Percentiles rank a stretch among this genome's conserved stretches.
Evolutionary conservation across 2,329 filamentous ascomycete species (phyloP).

Genomic region (Stagonosporopsis chrysanthemi): DNA sequence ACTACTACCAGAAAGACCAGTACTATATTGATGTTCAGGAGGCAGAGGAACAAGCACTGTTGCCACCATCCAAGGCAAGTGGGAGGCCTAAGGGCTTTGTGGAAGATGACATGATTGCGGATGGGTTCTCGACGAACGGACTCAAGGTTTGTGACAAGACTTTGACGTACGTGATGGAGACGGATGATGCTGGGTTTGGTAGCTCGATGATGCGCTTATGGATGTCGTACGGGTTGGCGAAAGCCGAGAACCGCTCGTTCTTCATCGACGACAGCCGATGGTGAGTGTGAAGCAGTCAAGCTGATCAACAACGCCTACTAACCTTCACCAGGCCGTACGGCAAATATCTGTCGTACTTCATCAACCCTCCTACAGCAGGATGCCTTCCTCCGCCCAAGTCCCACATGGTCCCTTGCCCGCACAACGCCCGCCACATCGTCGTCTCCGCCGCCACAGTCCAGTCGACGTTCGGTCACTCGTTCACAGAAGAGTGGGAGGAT

Average conservation of each 20-base stretch:
- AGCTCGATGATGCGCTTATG: conserved; percentile 79
- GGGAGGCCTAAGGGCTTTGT: conserved; percentile 49
- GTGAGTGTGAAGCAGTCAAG: conserved; percentile 41
- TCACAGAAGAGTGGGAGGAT: conserved; percentile 63
- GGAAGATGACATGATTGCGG: conserved; percentile 45
- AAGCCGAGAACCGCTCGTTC: conserved; percentile 76
- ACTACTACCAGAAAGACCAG: conserved; percentile 69
- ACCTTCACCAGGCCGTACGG: conserved; percentile 70
- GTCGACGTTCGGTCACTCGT: conserved; percentile 68
- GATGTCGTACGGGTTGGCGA: conserved; percentile 82
- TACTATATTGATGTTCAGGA: conserved; percentile 79
- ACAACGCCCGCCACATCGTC: conserved; percentile 75
- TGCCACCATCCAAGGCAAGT: conserved; percentile 58
- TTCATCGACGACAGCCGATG: conserved; percentile 87
- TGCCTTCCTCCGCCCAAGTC: conserved; percentile 77
- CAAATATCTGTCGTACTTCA: conserved; percentile 75
- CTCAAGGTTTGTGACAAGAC: conserved; percentile 70
- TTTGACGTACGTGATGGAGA: conserved; percentile 80
- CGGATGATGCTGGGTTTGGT: conserved; percentile 77
- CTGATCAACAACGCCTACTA: conserved; percentile 14
- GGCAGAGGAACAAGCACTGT: conserved; percentile 69
- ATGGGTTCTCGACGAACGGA: conserved; percentile 38
- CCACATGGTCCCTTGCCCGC: conserved; percentile 81
- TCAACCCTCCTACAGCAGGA: conserved; percentile 67
- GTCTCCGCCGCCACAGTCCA: conserved; percentile 73